Conservation (phyloP, 169 alveolate genomes). For the Eimeria maxima region DNA sequence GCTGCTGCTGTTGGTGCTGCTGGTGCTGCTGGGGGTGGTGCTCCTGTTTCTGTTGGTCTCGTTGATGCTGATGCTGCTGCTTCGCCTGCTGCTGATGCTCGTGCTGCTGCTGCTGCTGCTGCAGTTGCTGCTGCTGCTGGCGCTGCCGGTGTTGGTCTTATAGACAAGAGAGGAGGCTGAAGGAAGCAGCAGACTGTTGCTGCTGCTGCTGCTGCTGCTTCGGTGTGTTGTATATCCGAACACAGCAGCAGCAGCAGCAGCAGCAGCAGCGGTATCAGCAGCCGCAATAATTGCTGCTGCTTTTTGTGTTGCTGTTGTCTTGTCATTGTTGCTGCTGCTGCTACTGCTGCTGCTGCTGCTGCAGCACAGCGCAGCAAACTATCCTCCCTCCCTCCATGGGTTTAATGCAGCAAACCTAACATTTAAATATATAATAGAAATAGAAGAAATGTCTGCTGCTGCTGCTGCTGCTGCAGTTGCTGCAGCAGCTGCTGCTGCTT, state of each 20-base stretch:
- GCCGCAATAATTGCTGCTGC: neutral
- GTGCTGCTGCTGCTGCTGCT: neutral
- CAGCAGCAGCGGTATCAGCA: constrained; percentile 19
- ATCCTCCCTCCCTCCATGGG: neutral
- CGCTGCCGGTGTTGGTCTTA: neutral
- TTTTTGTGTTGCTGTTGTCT: neutral
- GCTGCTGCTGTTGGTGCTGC: constrained; percentile 50
- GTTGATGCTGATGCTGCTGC: neutral
- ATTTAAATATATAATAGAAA: too few species aligned
- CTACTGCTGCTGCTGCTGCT: constrained; percentile 3
- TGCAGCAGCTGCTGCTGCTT: too few species aligned
- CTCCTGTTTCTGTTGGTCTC: too few species aligned
- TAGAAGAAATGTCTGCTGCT: neutral
- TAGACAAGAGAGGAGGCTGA: too few species aligned
- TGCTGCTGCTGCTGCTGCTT: too few species aligned
- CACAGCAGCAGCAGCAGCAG: constrained; percentile 32
- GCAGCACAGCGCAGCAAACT: neutral
- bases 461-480: too few species aligned
- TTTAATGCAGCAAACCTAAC: neutral
- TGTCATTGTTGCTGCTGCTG: neutral
- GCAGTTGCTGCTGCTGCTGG: neutral
- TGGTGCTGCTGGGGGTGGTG: too few species aligned
- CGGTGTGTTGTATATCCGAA: neutral
- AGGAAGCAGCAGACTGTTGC: too few species aligned
- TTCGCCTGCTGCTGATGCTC: neutral